phyloP scores from a whole-genome alignment of 495 filamentous ascomycete genomes.

The Xylaria intraflava region DNA sequence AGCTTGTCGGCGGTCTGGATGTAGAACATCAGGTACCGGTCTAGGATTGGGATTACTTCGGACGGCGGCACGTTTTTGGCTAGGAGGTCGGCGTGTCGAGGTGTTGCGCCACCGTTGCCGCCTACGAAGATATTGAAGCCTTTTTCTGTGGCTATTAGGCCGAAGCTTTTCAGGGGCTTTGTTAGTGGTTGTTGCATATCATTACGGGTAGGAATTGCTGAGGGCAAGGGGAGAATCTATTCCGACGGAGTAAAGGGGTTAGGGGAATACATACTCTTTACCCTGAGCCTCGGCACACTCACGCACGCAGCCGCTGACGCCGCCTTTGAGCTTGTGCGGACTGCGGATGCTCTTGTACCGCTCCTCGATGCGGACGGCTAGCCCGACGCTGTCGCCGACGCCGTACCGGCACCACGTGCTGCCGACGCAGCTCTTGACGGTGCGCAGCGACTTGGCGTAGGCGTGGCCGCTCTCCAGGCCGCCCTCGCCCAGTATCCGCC shows the following conservation, averaged over 20 bases:
- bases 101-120: conserved; percentile 88
- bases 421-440: conserved; percentile 92
- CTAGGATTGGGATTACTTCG: conserved; percentile 78
- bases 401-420: conserved; percentile 94
- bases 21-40: conserved; percentile 93
- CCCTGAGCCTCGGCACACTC: conserved; percentile 96
- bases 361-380: conserved; percentile 88
- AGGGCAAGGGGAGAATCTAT: background rate
- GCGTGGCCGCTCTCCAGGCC: conserved; percentile 97
- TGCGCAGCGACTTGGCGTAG: conserved; percentile 86
- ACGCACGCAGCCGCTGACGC: conserved; percentile 84
- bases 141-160: conserved; percentile 89
- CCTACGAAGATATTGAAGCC: conserved; percentile 94
- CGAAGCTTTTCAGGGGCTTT: conserved; percentile 54
- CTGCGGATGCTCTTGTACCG: conserved; percentile 88
- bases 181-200: conserved; percentile 4
- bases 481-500: conserved; percentile 74
- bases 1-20: conserved; percentile 94
- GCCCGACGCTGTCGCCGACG: conserved; percentile 92
- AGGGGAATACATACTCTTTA: conserved; percentile 61
- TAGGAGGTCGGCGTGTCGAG: conserved; percentile 78
- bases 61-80: conserved; percentile 85
- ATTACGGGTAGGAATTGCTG: background rate
- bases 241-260: background rate
- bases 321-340: conserved; percentile 93